Evolutionary conservation across 257 asterid species (phyloP), one percentile per base, ranked within the genome.

Genomic region (Parsonsia alboflavescens): DNA sequence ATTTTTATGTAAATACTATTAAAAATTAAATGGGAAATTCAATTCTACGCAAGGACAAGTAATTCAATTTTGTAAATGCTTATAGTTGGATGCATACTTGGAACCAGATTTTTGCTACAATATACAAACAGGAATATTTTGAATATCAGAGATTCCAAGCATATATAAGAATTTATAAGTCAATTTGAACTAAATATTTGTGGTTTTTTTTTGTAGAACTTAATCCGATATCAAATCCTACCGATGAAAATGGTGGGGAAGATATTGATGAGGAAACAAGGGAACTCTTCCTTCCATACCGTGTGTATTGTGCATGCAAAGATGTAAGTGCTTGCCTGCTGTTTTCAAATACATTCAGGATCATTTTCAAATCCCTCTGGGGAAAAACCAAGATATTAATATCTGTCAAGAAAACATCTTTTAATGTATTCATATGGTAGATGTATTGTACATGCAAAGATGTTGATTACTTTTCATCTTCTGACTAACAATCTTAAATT

Each of bases 211-310:
- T 57, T 49, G 56, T 87, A 93, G 96, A 89, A 81, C 77, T 89
- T 50, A 79, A 63, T 75, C 83, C 66, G 68, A 7, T 36, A 19
- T n/a, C 87, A 59, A 88, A 88, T 44, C 73, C 63, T 10, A 75
- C 71, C 7, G 78, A 78, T 39, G 92, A 84, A 26, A 62, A 52
- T 68, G 86, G 79, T 69, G 46, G 8, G 45, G 52, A 62, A 66
- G 76, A 79, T 0, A 77, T 79, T 16, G 97, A 88, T 80, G 71
- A 76, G 22, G 84, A 80, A 73, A 72, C 89, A 52, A 87, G 46
- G 81, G 96, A 87, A 26, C 19, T 93, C 76, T 93, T 89, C 81
- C 89, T 89, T 78, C 96, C 98, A 69, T 86, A 87, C 57, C 93
- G 96, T 39, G 93, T 88, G 72, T 88, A 87, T 52, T 93, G 98